Base-by-base conservation (phyloP, 768 basidiomycete species). In the Lactarius akahatsu region DNA sequence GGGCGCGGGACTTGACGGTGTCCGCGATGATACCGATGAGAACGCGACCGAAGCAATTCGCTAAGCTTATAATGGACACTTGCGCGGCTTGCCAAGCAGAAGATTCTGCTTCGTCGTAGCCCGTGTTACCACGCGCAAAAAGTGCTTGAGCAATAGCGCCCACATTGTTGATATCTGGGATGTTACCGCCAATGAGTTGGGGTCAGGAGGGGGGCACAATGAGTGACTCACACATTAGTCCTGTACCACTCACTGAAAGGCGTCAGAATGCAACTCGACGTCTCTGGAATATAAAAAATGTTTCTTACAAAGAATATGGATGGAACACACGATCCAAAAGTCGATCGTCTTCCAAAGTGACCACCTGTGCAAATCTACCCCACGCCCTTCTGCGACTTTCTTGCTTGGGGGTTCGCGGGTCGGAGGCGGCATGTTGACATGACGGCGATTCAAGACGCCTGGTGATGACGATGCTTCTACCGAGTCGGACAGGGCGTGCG, bases 111-210 rank as follows among this genome's bases (percentile, higher is more conserved):
- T 85, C 84, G 70, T 93, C 86, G 72, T 90, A 94, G 2, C 79
- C 72, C 0, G 83, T 76, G 56, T 87, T 82, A 8, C 82, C 83
- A 62, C 87, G 80, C 3, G 86, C 83, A 69, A 86, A 89, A 34
- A 90, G 78, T 0, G 81, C 88, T 72, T 90, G 85, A 0, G 92
- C 81, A 66, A 92, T 88, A 2, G 87, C 84, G 18, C 92, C 91
- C n/a, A 89, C 91, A 69, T 94, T 94, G 74, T 93, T 94, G 76
- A 94, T 94, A 72, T 87, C 89, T 90, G 63, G 30, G 38, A 23
- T 23, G 20, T 30, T 41, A 11, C 50, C 28, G 66, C 50, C 69
- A 63, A 67, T 50, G 58, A 41, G 67, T 2, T 62, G 40, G 15
- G n/a, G 41, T 18, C 26, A 38, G 18, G 23, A 18, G 23, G 36